A percentile compares a stretch with the other conserved stretches of the same genome.
phyloP scores from a whole-genome alignment of 306 rosid genomes.

The Clitoria ternatea region DNA sequence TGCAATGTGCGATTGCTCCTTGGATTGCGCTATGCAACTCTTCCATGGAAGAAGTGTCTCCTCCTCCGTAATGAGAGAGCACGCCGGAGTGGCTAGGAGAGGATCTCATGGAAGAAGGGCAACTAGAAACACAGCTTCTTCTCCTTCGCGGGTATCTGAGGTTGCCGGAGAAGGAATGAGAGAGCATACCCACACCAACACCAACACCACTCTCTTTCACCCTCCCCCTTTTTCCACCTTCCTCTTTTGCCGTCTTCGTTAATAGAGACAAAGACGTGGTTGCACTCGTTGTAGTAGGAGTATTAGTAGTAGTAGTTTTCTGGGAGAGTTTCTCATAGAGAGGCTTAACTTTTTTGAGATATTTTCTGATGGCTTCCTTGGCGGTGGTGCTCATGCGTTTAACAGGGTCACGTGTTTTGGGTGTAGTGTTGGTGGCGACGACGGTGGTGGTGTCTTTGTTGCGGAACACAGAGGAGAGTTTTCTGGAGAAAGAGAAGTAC shows the following conservation, averaged over 20 bases:
- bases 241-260: slow-evolving; percentile 21
- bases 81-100: slow-evolving; percentile 88
- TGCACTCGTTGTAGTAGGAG: no score
- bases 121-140: slow-evolving; percentile 63
- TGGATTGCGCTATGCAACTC: slow-evolving; percentile 96
- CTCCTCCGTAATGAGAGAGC: slow-evolving; percentile 52
- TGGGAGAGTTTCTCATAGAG: slow-evolving; percentile 68
- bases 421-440: no score
- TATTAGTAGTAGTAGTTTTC: no score
- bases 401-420: no score
- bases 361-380: slow-evolving; percentile 72
- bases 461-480: slow-evolving; percentile 81
- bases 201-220: no score
- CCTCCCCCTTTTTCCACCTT: not conserved
- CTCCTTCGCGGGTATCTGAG: slow-evolving; percentile 64
- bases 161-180: slow-evolving; percentile 88
- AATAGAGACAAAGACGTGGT: slow-evolving; percentile 19
- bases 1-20: slow-evolving; percentile 98
- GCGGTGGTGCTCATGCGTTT: slow-evolving; percentile 62
- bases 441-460: no score
- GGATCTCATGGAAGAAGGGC: slow-evolving; percentile 85
- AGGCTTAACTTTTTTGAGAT: slow-evolving; percentile 78
- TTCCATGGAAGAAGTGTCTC: slow-evolving; percentile 69
- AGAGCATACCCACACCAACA: slow-evolving; percentile 32
- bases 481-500: slow-evolving; percentile 69